Percentiles rank a stretch among this genome's conserved stretches.
Conservation (phyloP, 2,329 filamentous ascomycete species). For the Xylaria sp. region DNA sequence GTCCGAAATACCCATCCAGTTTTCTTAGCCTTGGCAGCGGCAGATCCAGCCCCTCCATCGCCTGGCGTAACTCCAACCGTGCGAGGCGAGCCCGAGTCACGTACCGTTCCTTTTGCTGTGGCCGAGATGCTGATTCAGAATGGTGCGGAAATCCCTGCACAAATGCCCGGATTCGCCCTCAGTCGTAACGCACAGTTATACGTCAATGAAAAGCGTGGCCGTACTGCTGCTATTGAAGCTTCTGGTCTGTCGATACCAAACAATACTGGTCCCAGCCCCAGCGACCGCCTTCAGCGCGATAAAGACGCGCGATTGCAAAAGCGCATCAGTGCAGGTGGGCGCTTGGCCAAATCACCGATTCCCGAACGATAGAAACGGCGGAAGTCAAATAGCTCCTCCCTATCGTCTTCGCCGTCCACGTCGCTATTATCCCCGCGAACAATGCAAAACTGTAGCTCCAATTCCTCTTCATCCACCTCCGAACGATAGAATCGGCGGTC, state of each 20-base stretch:
- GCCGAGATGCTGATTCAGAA: slow-evolving; percentile 94
- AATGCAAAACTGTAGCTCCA: slow-evolving; percentile 32
- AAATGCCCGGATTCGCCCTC: slow-evolving; percentile 81
- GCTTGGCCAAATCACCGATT: slow-evolving; percentile 70
- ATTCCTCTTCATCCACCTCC: slow-evolving; percentile 38
- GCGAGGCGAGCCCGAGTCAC: slow-evolving; percentile 52
- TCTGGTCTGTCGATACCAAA: slow-evolving; percentile 58
- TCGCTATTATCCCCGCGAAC: slow-evolving; percentile 33
- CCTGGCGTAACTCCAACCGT: slow-evolving; percentile 49
- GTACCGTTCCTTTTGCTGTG: slow-evolving; percentile 76
- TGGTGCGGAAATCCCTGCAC: slow-evolving; percentile 81
- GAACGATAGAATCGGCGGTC: slow-evolving; percentile 45
- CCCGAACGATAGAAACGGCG: slow-evolving; percentile 54
- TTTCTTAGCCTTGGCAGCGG: slow-evolving; percentile 88
- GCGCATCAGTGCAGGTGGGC: slow-evolving; percentile 76
- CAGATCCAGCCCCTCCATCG: slow-evolving; percentile 82
- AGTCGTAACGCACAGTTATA: slow-evolving; percentile 82
- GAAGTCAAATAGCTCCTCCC: slow-evolving; percentile 38
- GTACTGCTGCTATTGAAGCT: slow-evolving; percentile 50
- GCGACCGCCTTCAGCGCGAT: slow-evolving; percentile 63
- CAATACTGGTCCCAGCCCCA: slow-evolving; percentile 44
- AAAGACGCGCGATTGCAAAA: slow-evolving; percentile 74
- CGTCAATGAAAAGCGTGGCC: slow-evolving; percentile 75
- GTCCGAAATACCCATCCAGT: slow-evolving; percentile 87
- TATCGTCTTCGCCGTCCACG: slow-evolving; percentile 29